phyloP scores from a whole-genome alignment of 345 rosid species.

The Eucalyptus tenuipes region DNA sequence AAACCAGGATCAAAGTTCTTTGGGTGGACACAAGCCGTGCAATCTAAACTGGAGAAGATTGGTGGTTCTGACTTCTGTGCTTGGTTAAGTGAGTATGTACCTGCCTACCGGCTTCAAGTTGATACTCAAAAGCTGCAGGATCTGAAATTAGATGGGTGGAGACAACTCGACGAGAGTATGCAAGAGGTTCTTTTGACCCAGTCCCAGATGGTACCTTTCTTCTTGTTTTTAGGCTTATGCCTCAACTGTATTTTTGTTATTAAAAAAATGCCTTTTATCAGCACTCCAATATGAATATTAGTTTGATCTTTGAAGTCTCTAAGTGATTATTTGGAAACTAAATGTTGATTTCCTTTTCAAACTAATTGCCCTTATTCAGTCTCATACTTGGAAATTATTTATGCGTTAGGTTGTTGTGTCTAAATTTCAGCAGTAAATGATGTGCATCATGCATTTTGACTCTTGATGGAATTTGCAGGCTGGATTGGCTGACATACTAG shows the following conservation, averaged over 20 bases:
- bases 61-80: constrained; percentile 68
- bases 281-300: not conserved
- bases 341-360: not conserved
- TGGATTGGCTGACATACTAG: constrained; percentile 68
- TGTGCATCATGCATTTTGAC: not conserved
- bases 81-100: constrained; percentile 66
- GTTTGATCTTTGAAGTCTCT: not conserved
- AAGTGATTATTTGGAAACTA: not conserved
- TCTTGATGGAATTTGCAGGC: constrained; percentile 32
- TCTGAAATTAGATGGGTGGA: constrained; percentile 79
- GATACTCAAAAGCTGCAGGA: constrained; percentile 32
- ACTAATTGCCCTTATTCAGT: not conserved
- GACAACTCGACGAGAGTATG: constrained; percentile 29
- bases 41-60: constrained; percentile 44
- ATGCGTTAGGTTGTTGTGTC: not conserved
- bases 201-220: constrained; percentile 74
- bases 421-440: not conserved
- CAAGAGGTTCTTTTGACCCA: constrained; percentile 86
- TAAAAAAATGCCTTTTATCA: not conserved
- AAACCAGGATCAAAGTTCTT: constrained; percentile 14
- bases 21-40: constrained; percentile 49
- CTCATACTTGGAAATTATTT: not conserved
- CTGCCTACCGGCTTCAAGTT: constrained; percentile 57
- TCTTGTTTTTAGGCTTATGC: not conserved
- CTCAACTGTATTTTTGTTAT: not conserved